Conservation (phyloP, 176 grass and related monocot species). For the Areca catechu region DNA sequence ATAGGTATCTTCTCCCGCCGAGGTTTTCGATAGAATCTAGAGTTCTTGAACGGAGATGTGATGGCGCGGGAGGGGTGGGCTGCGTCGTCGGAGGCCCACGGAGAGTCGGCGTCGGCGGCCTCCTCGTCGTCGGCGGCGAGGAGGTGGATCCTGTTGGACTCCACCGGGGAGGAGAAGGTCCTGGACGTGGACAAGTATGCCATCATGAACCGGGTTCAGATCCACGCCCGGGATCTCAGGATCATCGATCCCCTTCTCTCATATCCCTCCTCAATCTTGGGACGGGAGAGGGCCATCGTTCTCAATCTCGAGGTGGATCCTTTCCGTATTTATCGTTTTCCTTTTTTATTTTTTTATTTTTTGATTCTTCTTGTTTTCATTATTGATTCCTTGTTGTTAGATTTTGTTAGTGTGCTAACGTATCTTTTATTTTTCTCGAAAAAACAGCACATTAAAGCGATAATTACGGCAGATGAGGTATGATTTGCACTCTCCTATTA, state of each 20-base stretch:
- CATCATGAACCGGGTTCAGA: slow-evolving; percentile 93
- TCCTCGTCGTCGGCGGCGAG: slow-evolving; percentile 52
- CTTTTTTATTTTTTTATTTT: background rate
- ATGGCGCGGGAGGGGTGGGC: slow-evolving; percentile 54
- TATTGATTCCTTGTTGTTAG: background rate
- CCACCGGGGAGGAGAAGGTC: slow-evolving; percentile 47
- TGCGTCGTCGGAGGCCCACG: slow-evolving; percentile 5
- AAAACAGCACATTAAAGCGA: slow-evolving; percentile 96
- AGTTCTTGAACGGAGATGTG: too few species aligned
- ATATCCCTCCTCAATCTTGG: slow-evolving; percentile 93
- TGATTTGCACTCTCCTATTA: background rate
- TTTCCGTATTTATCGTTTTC: background rate
- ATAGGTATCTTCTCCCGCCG: too few species aligned
- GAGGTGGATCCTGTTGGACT: slow-evolving; percentile 90
- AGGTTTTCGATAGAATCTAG: too few species aligned
- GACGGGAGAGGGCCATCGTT: slow-evolving; percentile 85
- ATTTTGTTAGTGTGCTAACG: slow-evolving; percentile 14
- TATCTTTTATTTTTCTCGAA: slow-evolving; percentile 6
- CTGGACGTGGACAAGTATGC: slow-evolving; percentile 94
- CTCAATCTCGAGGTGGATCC: slow-evolving; percentile 85
- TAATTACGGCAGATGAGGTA: slow-evolving; percentile 96
- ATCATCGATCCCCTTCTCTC: slow-evolving; percentile 95
- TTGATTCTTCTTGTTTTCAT: slow-evolving; percentile 8
- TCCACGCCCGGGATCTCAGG: slow-evolving; percentile 89
- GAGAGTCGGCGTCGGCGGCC: slow-evolving; percentile 15